Base-by-base conservation (phyloP, 805 yeast genomes). In the Pichia pseudocactophila region DNA sequence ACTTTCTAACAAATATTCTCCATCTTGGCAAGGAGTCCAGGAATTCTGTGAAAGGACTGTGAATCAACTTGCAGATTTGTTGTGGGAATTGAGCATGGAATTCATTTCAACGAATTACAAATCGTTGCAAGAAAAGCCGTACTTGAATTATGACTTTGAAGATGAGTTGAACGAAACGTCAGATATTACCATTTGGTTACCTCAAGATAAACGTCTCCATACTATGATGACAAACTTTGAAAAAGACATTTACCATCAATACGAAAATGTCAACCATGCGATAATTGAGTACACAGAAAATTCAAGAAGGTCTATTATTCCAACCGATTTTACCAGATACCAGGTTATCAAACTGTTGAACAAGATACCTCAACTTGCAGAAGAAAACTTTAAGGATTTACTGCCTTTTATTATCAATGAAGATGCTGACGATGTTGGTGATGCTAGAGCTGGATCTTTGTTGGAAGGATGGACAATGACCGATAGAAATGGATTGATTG, bases 21-120 rank as follows among this genome's bases (percentile, higher is more conserved):
- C 97, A 1, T 71, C 82, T 12, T 88, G 96, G 95, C 72, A 75
- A 16, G 87, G 82, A 5, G 82, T 83, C 2, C 63, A 70, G 41
- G 90, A 81, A 46, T 70, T 73, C 4, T 54, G 85, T 4, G 74
- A 79, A 1, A 54, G 59, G 3, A 59, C 81, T 9, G 60, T 68
- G 12, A 63, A 57, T 15, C 69, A 68, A 48, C 56, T 64, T 39
- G 66, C 70, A 15, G 61, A 59, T 0, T 38, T 65, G 11, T 64
- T 83, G 0, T 87, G 96, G 94, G 56, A 66, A 0, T 53, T 74
- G 16, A 62, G 78, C 0, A 58, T 61, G 32, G 52, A 57, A 4
- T 69, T 75, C 42, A 52, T 61, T 20, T 36, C 55, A 13, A 48
- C 37, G 26, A 49, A 52, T 12, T 59, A 56, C 39, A 38, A 35